A percentile compares a stretch with the other conserved stretches of the same genome.
phyloP scores from a whole-genome alignment of 306 rosid genomes.

The Cicer pinnatifidum region DNA sequence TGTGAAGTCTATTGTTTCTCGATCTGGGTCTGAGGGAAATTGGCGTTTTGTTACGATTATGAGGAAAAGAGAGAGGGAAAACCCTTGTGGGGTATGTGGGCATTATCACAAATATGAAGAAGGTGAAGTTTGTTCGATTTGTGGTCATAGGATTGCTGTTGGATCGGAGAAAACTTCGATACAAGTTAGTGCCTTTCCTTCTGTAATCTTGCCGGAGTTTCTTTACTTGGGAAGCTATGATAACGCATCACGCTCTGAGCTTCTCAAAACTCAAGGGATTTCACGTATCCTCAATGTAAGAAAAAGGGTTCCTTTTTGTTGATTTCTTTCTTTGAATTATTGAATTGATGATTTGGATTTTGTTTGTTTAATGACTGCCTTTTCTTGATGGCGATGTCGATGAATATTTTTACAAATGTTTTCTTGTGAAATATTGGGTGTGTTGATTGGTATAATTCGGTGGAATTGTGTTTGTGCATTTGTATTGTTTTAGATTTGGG shows the following conservation, averaged over 20 bases:
- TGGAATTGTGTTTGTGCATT: background rate
- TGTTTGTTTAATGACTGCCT: conserved; percentile 13
- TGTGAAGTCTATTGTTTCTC: conserved; percentile 13
- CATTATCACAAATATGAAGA: conserved; percentile 98
- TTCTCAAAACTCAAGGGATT: conserved; percentile 95
- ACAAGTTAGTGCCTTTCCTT: conserved; percentile 89
- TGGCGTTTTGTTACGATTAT: conserved; percentile 43
- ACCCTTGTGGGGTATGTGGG: conserved; percentile 96
- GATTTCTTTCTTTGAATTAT: background rate
- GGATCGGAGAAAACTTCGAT: conserved; percentile 71
- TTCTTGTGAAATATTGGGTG: background rate
- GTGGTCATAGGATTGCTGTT: conserved; percentile 88
- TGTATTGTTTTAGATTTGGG: conserved; percentile 8
- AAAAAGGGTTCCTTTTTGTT: background rate
- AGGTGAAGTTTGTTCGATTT: conserved; percentile 95
- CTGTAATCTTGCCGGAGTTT: conserved; percentile 86
- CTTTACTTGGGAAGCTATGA: conserved; percentile 95
- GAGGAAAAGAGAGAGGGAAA: conserved; percentile 99
- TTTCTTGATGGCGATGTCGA: conserved; percentile 15
- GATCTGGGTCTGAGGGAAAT: conserved; percentile 53
- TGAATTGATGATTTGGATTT: conserved; percentile 16
- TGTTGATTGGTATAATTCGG: conserved; percentile 20
- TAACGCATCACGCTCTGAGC: conserved; percentile 96
- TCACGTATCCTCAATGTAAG: conserved; percentile 91
- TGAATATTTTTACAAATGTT: conserved; percentile 9